Base-by-base conservation (phyloP, 2,329 filamentous ascomycete genomes). In the Zopfia rhizophila region DNA sequence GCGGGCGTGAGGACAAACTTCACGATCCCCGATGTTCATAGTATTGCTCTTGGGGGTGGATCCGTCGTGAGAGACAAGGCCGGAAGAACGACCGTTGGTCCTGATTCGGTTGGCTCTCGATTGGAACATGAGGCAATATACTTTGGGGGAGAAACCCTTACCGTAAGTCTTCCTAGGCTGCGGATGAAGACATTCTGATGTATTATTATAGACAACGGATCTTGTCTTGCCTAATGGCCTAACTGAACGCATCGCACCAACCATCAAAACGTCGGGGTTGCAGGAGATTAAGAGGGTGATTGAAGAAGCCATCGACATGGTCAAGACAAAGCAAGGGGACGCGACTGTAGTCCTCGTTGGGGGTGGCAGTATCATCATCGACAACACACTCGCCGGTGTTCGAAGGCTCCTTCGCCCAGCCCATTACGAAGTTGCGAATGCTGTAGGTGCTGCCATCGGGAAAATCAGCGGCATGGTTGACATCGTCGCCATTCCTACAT, bases 381-480 rank as follows among this genome's bases (percentile, higher is more conserved):
- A 78, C 1, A 71, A 78, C 4, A 56, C 69, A 1, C 70, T 85
- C 5, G 66, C 72, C 1, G 81, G 80, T 0, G 81, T 82, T 0
- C 72, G 74, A 5, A 70, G 78, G 49, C 76, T 79, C 44, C 78
- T 81, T 6, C 69, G 75, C 4, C 82, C 82, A 1, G 73, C 77
- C 2, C 78, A 78, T 37, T 73, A 81, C 21, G 80, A 80, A 44
- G 81, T 79, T 1, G 82, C 82, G 3, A 86, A 85, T 60, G 82
- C 83, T 0, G 79, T 86, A 2, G 83, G 83, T 5, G 82, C 83
- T 1, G 83, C 83, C 0, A 82, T 83, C 22, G 80, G 79, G 3
- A 80, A 80, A 40, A 77, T 83, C 1, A 76, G 77, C 3, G 81
- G 79, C 0, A 75, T 77, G 7, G 68, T 83, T 2, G 81, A 84